These are phyloP conservation scores for Vaccinium corymbosum DNA, from an alignment of 148 eudicot genomes.

Conservation along the genomic window DNA sequence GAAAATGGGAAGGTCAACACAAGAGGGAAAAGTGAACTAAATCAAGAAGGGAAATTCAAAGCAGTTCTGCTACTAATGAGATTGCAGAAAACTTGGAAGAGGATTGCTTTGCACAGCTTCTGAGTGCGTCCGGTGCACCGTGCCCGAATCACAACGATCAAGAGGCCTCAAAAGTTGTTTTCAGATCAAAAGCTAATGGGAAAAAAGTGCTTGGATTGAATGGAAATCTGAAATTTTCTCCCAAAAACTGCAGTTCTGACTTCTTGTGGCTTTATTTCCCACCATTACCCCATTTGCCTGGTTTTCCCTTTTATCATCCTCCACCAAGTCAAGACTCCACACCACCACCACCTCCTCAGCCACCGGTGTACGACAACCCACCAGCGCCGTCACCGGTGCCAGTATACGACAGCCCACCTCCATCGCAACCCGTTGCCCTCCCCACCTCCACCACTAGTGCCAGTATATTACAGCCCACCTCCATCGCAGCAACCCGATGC, in stretches of 20 bases:
- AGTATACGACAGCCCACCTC: neutral
- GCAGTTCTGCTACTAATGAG: slow-evolving; percentile 11
- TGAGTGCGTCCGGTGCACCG: slow-evolving; percentile 27
- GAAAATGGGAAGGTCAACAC: slow-evolving; percentile 12
- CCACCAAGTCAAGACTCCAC: neutral
- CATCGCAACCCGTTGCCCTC: neutral
- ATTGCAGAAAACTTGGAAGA: slow-evolving; percentile 15
- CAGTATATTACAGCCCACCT: neutral
- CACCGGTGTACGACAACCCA: neutral
- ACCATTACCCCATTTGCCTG: neutral
- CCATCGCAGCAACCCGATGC: neutral
- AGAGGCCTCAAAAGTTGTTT: slow-evolving; percentile 23
- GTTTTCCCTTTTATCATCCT: neutral
- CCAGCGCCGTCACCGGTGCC: neutral
- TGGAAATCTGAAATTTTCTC: slow-evolving; percentile 26
- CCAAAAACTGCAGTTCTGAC: slow-evolving; percentile 28
- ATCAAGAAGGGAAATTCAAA: slow-evolving; percentile 19
- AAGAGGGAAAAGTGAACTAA: neutral
- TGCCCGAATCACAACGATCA: slow-evolving; percentile 25
- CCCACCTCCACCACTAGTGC: neutral
- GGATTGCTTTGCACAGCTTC: slow-evolving; percentile 40
- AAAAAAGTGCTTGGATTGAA: slow-evolving; percentile 22
- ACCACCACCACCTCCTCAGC: neutral
- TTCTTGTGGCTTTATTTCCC: slow-evolving; percentile 30
- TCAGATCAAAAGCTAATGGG: slow-evolving; percentile 17